Conservation (phyloP, 1,284 basidiomycete genomes). For the Apiotrichum veenhuisii region DNA sequence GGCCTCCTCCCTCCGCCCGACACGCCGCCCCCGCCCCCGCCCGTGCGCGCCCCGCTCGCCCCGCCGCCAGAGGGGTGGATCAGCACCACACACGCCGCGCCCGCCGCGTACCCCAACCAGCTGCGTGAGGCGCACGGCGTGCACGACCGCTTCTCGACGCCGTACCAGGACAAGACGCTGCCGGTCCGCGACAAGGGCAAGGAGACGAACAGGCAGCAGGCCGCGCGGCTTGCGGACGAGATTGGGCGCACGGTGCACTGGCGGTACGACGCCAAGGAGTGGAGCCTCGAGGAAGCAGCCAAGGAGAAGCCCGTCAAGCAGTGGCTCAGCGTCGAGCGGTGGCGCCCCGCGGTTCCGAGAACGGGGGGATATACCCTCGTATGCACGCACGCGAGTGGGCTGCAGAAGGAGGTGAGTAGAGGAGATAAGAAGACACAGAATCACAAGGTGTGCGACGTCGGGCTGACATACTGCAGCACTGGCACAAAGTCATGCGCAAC, state of each 20-base stretch:
- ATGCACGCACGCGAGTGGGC: conserved; percentile 72
- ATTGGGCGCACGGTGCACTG: not conserved
- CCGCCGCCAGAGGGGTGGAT: conserved; percentile 47
- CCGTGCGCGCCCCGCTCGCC: conserved; percentile 19
- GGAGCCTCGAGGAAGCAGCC: conserved; percentile 2
- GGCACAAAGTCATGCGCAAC: conserved; percentile 60
- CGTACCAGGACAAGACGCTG: too few relatives aligned
- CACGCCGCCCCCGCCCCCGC: not conserved
- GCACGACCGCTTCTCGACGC: conserved; percentile 19
- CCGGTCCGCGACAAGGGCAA: conserved; percentile 5
- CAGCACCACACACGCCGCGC: conserved; percentile 64
- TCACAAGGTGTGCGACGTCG: not conserved
- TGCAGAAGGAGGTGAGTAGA: conserved; percentile 69
- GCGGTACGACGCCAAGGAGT: conserved; percentile 7
- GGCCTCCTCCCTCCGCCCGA: conserved; percentile 2
- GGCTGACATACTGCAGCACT: conserved; percentile 36
- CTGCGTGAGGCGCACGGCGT: conserved; percentile 30
- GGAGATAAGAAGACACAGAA: not conserved
- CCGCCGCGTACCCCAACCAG: conserved; percentile 62
- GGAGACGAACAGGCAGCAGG: conserved; percentile 30
- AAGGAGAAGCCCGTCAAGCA: conserved; percentile 40
- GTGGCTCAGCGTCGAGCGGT: conserved; percentile 24
- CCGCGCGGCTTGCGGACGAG: conserved; percentile 11
- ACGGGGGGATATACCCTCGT: conserved; percentile 61
- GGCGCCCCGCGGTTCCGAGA: not conserved